phyloP scores from a whole-genome alignment of 1,139 yeast genomes.

The Kurtzmaniella natalensis region DNA sequence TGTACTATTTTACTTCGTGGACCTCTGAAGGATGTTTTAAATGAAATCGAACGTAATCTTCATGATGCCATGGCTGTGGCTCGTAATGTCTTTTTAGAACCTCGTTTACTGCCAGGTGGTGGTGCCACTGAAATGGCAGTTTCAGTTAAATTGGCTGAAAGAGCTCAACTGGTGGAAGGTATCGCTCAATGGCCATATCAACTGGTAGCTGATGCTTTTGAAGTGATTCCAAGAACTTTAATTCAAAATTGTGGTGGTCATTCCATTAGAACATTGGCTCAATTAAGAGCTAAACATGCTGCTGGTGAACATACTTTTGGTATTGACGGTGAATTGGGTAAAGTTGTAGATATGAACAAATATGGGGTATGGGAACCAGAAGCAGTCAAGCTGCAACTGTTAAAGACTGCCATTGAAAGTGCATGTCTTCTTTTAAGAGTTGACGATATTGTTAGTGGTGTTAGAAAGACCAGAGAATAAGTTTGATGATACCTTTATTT shows the following conservation, averaged over 20 bases:
- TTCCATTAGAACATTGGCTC: constrained; percentile 84
- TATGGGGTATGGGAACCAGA: constrained; percentile 99
- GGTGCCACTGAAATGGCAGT: constrained; percentile 99
- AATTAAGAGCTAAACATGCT: constrained; percentile 94
- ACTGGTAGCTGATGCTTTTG: constrained; percentile 98
- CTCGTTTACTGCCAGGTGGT: constrained; percentile 95
- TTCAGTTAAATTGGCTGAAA: constrained; percentile 80
- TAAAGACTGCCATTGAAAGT: constrained; percentile 95
- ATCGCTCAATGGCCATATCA: constrained; percentile 98
- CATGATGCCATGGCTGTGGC: constrained; percentile 99
- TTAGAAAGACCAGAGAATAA: constrained; percentile 39
- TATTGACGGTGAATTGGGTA: constrained; percentile 92
- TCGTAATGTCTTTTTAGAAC: constrained; percentile 91
- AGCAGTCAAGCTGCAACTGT: constrained; percentile 92
- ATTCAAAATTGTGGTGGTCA: constrained; percentile 98
- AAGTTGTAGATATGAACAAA: constrained; percentile 89
- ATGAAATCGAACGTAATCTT: constrained; percentile 93
- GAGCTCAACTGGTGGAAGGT: constrained; percentile 90
- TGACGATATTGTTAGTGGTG: constrained; percentile 97
- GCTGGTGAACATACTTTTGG: constrained; percentile 83
- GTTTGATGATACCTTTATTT: too few relatives aligned
- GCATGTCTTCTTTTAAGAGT: constrained; percentile 93
- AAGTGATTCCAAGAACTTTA: constrained; percentile 94
- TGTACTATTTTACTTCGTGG: constrained; percentile 93
- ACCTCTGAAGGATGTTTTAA: constrained; percentile 92